Evolutionary conservation across 176 grass and related monocot species (phyloP).

Genomic region (Guadua angustifolia): DNA sequence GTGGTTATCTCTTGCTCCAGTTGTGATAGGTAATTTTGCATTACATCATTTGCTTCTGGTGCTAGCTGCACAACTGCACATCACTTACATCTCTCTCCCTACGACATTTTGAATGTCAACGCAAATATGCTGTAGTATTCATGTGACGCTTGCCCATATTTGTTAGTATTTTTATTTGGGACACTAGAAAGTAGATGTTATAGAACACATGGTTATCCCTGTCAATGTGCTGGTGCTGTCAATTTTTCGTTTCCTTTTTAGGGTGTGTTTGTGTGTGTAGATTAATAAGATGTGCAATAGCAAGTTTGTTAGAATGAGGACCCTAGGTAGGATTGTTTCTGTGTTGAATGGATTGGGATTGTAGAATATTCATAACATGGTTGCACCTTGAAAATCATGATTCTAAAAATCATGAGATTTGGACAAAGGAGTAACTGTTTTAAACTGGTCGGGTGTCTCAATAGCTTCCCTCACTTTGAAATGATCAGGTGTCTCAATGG

Average conservation of each 20-base stretch:
- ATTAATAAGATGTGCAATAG: too few species aligned
- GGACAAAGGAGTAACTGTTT: slow-evolving; percentile 12
- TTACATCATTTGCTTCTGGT: slow-evolving; percentile 31
- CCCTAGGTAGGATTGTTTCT: too few species aligned
- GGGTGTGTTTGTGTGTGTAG: too few species aligned
- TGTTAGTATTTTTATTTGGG: background rate
- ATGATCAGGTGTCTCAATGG: slow-evolving; percentile 78
- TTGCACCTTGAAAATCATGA: background rate
- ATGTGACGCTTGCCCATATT: slow-evolving; percentile 16
- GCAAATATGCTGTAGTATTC: background rate
- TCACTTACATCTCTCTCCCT: slow-evolving; percentile 15
- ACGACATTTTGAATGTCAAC: slow-evolving; percentile 17
- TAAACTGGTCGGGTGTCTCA: background rate
- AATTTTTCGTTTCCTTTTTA: background rate
- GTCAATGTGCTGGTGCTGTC: slow-evolving; percentile 2
- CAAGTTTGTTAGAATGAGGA: too few species aligned
- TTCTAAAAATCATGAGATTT: slow-evolving; percentile 18
- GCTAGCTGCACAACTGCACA: background rate
- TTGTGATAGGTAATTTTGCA: slow-evolving; percentile 75
- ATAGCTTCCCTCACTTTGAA: background rate
- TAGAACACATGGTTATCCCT: background rate
- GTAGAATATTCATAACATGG: background rate
- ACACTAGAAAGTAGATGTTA: slow-evolving; percentile 5
- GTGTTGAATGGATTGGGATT: too few species aligned
- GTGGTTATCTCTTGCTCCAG: slow-evolving; percentile 89